Base-by-base conservation (phyloP, 2,329 filamentous ascomycete genomes). In the Fusarium sp. region DNA sequence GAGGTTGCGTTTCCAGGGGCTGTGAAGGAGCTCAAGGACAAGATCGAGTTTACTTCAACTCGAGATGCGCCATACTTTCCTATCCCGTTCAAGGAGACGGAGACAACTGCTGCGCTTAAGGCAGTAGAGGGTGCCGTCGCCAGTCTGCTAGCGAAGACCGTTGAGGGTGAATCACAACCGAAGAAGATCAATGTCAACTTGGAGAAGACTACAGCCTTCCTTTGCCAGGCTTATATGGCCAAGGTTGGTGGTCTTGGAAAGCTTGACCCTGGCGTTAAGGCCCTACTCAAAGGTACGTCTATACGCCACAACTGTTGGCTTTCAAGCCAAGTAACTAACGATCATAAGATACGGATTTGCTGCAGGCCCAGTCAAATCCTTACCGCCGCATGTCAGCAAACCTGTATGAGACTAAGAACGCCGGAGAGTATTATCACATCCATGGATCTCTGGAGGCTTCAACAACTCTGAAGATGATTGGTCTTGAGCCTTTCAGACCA, bases 371-470 rank as follows among this genome's bases (percentile, higher is more conserved):
- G 78, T 93, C 92, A 5, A 89, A 90, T 69, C 83, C 89, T 11
- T 94, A 94, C 77, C 88, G 92, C 15, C 89, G 92, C 68, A 85
- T 94, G 80, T 92, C 92, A 16, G 92, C 92, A 19, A 93, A 93
- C 68, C 81, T 94, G 3, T 94, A 93, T 80, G 85, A 87, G 75
- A 93, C 92, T 14, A 90, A 89, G 78, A 86, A 84, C n/a, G 81
- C 84, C 3, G 88, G 87, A n/a, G 86, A 91, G 77, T 94, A 89
- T 76, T 94, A 92, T 77, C 92, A 94, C 76, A 91, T 94, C 31
- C 92, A 94, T 78, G 92, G 92, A 48, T 94, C 92, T 1, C 81
- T 94, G 2, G 91, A 94, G 73, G 92, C 92, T 7, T 90, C 88
- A 15, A 91, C 87, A 12, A 92, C 91, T 0, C 82, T 94, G 33